Conservation (phyloP, 441 rosid genomes). For the Theobroma grandiflorum region DNA sequence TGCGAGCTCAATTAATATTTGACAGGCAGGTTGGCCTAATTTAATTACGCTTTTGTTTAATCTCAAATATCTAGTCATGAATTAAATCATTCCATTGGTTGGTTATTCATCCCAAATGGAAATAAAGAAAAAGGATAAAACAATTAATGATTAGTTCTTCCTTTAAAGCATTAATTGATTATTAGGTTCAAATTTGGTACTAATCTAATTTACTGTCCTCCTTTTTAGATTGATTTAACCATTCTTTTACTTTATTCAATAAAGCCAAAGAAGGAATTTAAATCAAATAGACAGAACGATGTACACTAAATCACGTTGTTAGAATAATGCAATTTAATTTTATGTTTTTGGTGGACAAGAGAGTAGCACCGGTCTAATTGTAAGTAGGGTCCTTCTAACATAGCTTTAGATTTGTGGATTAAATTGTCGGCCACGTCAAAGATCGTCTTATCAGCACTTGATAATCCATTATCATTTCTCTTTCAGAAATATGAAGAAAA, state of each 20-base stretch:
- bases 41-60: background rate
- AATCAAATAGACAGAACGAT: conserved; percentile 20
- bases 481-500: background rate
- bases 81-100: background rate
- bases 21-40: background rate
- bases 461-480: background rate
- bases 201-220: background rate
- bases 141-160: background rate
- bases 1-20: background rate
- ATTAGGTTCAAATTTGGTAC: background rate
- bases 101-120: background rate
- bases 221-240: background rate
- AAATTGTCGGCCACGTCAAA: background rate
- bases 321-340: background rate
- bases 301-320: background rate
- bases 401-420: conserved; percentile 13
- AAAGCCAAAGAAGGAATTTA: conserved; percentile 7
- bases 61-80: background rate
- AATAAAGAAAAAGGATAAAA: no score
- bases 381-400: background rate
- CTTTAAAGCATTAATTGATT: background rate
- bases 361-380: background rate
- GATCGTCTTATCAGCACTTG: background rate
- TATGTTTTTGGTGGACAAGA: background rate
- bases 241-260: background rate